Conservation (phyloP, 202 grass and related monocot species). For the Dendrocalamus latiflorus region DNA sequence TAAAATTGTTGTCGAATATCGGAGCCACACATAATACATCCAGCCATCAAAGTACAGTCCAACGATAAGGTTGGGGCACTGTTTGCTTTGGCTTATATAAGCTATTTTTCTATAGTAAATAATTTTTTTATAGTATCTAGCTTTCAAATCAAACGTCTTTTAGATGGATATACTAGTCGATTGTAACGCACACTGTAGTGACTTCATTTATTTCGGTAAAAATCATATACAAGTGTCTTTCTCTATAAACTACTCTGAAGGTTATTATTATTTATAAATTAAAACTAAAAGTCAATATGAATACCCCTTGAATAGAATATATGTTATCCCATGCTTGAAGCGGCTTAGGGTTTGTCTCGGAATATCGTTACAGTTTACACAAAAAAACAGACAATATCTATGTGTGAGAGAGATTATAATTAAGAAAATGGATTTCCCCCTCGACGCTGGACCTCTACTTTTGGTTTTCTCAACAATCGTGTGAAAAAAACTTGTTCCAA, state of each 20-base stretch:
- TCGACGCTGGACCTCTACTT: background rate
- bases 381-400: background rate
- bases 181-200: rapidly evolving
- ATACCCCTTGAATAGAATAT: rapidly evolving
- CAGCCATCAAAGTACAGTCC: too few relatives aligned
- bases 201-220: too few relatives aligned
- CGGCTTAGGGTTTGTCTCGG: background rate
- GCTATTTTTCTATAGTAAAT: too few relatives aligned
- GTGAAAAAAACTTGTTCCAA: background rate
- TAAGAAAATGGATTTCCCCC: background rate
- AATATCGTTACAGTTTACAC: background rate
- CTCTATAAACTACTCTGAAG: rapidly evolving
- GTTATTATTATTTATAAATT: too few relatives aligned
- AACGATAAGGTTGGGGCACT: too few relatives aligned
- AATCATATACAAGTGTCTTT: too few relatives aligned
- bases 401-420: background rate
- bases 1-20: background rate
- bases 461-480: background rate
- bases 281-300: too few relatives aligned
- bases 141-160: rapidly evolving
- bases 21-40: background rate
- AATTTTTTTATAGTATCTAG: too few relatives aligned
- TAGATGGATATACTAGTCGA: too few relatives aligned
- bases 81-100: too few relatives aligned
- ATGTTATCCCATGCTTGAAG: background rate